phyloP scores from a whole-genome alignment of 352 stramenopile species.

The Globisporangium carolinianum region DNA sequence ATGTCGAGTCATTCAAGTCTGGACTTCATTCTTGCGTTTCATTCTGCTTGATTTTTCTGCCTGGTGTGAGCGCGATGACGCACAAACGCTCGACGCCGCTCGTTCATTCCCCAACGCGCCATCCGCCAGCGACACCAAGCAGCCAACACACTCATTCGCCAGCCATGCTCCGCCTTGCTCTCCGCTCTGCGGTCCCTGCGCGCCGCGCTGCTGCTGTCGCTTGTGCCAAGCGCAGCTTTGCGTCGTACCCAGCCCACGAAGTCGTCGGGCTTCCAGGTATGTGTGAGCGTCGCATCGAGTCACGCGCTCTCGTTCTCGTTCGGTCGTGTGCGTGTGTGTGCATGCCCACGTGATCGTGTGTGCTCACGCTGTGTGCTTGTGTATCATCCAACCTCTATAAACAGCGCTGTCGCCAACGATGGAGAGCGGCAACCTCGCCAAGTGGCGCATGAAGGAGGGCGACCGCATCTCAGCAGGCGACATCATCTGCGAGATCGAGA shows the following conservation, averaged over 20 bases:
- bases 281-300: background rate
- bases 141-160: background rate
- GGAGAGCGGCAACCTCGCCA: slow-evolving; percentile 93
- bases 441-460: slow-evolving; percentile 93
- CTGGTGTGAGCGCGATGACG: background rate
- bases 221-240: slow-evolving; percentile 33
- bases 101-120: background rate
- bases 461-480: slow-evolving; percentile 90
- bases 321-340: background rate
- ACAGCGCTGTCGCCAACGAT: slow-evolving; percentile 96
- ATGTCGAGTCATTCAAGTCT: background rate
- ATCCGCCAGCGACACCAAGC: slow-evolving; percentile 41
- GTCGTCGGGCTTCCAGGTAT: slow-evolving; percentile 72
- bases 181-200: slow-evolving; percentile 38
- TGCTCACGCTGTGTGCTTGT: no score
- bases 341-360: no score
- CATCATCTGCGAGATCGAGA: slow-evolving; percentile 97
- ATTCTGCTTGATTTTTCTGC: background rate
- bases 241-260: slow-evolving; percentile 73
- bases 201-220: slow-evolving; percentile 28
- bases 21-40: background rate
- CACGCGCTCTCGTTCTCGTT: slow-evolving; percentile 1
- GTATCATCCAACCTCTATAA: no score
- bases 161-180: slow-evolving; percentile 57
- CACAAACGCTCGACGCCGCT: background rate